A percentile compares a stretch with the other conserved stretches of the same genome.
phyloP scores from a whole-genome alignment of 2,329 filamentous ascomycete species.

The Tolypocladium ovalisporum region DNA sequence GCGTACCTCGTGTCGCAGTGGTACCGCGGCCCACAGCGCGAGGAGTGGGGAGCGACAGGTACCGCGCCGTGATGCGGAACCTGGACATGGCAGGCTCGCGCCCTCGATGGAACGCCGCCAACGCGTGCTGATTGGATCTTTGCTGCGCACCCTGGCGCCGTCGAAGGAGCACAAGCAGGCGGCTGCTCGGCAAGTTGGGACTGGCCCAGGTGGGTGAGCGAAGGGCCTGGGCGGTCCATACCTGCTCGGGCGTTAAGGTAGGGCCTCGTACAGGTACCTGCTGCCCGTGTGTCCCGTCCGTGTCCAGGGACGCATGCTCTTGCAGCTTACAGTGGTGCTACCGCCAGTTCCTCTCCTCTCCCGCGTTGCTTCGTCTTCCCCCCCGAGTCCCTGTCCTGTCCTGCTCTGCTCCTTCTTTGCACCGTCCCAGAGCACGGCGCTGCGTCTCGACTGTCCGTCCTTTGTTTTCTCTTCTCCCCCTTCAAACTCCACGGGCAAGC shows the following conservation, averaged over 20 bases:
- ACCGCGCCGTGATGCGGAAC: background rate
- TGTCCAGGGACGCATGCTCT: background rate
- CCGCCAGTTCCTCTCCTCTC: background rate
- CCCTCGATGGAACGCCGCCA: background rate
- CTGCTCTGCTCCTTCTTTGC: background rate
- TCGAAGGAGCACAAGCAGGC: background rate
- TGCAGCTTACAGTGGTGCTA: background rate
- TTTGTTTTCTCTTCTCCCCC: background rate
- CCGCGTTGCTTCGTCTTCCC: background rate
- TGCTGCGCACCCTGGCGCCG: background rate
- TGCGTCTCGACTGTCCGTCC: background rate
- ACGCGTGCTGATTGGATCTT: constrained; percentile 1
- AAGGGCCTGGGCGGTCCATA: background rate
- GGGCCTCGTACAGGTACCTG: background rate
- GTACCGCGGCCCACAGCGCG: background rate
- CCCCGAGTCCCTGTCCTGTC: background rate
- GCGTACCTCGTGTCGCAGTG: background rate
- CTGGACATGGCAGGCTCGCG: background rate
- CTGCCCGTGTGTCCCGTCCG: background rate
- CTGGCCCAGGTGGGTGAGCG: too few species aligned
- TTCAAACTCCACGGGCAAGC: background rate
- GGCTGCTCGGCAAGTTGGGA: background rate
- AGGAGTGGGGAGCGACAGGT: background rate
- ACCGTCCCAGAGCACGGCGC: background rate
- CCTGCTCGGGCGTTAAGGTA: background rate